phyloP scores from a whole-genome alignment of 345 rosid species.

The Cardiospermum halicacabum region DNA sequence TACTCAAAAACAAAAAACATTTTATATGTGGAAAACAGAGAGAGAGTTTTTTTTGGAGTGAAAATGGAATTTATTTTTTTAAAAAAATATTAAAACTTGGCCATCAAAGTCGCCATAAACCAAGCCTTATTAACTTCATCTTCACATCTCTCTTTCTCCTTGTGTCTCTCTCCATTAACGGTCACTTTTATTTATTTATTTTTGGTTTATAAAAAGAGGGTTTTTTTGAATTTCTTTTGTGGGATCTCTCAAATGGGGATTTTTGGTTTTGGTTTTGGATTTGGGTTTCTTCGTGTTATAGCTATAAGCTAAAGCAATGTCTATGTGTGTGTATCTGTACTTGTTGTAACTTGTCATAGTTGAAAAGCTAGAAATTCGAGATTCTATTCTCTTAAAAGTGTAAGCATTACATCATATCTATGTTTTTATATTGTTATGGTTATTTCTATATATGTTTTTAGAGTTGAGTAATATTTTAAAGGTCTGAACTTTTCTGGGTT shows the following conservation, averaged over 20 bases:
- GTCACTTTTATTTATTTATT: conserved; percentile 22
- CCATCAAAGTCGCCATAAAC: conserved; percentile 24
- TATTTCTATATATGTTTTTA: background rate
- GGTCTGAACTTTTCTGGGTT: background rate
- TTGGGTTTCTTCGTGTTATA: background rate
- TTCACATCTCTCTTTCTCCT: background rate
- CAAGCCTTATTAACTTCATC: conserved; percentile 27
- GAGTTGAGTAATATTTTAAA: background rate
- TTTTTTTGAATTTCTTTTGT: background rate
- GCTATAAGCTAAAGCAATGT: no score
- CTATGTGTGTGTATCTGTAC: conserved; percentile 3
- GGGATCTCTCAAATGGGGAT: conserved; percentile 4
- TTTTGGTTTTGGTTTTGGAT: no score
- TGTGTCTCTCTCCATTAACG: conserved; percentile 26
- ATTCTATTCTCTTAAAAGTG: conserved; percentile 6
- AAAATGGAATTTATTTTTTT: background rate
- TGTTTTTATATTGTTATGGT: background rate
- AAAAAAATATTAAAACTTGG: background rate
- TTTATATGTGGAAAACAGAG: conserved; percentile 6
- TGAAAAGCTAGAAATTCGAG: conserved; percentile 3
- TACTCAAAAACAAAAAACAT: background rate
- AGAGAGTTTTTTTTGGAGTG: conserved; percentile 2
- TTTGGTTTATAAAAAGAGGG: no score
- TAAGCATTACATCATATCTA: background rate
- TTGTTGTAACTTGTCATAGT: conserved; percentile 8